phyloP scores from a whole-genome alignment of 345 rosid genomes.

The Corchorus capsularis region DNA sequence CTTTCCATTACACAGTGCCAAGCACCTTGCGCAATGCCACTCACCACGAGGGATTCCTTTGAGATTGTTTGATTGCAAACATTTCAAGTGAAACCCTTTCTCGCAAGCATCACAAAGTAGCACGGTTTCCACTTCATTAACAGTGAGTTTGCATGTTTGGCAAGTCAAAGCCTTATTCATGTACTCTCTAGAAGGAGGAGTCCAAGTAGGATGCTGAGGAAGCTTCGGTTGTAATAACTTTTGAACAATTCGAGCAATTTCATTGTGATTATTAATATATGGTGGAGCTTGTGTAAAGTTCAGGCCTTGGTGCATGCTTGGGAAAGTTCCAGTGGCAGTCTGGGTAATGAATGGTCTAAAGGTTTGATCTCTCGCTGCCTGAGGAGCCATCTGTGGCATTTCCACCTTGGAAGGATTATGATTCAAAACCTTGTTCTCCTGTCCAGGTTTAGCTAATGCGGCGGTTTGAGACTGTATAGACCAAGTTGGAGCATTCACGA shows the following conservation, averaged over 20 bases:
- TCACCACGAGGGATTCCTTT: slow-evolving; percentile 79
- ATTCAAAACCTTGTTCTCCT: slow-evolving; percentile 53
- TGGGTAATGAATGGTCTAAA: slow-evolving; percentile 61
- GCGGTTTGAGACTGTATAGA: slow-evolving; percentile 61
- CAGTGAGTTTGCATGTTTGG: slow-evolving; percentile 61
- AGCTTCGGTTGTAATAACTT: slow-evolving; percentile 61
- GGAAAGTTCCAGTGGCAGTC: slow-evolving; percentile 47
- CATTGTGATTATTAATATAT: slow-evolving; percentile 50
- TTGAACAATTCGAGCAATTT: slow-evolving; percentile 73
- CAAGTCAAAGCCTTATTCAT: slow-evolving; percentile 75
- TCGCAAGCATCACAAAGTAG: slow-evolving; percentile 92
- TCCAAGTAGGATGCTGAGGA: slow-evolving; percentile 75
- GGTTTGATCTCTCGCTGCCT: slow-evolving; percentile 54
- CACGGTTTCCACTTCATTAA: slow-evolving; percentile 77
- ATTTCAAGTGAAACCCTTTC: slow-evolving; percentile 86
- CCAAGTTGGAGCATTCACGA: slow-evolving; percentile 65
- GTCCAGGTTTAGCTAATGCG: slow-evolving; percentile 43
- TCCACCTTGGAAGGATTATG: slow-evolving; percentile 50
- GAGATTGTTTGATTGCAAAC: slow-evolving; percentile 62
- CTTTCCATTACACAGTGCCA: slow-evolving; percentile 68
- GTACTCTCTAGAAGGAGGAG: slow-evolving; percentile 92
- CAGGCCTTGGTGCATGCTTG: slow-evolving; percentile 57
- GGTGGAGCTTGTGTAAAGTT: slow-evolving; percentile 48
- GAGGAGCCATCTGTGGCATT: slow-evolving; percentile 41
- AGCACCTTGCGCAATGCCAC: slow-evolving; percentile 90